Conservation (phyloP, 2,329 filamentous ascomycete genomes). For the Juglanconis oblonga region DNA sequence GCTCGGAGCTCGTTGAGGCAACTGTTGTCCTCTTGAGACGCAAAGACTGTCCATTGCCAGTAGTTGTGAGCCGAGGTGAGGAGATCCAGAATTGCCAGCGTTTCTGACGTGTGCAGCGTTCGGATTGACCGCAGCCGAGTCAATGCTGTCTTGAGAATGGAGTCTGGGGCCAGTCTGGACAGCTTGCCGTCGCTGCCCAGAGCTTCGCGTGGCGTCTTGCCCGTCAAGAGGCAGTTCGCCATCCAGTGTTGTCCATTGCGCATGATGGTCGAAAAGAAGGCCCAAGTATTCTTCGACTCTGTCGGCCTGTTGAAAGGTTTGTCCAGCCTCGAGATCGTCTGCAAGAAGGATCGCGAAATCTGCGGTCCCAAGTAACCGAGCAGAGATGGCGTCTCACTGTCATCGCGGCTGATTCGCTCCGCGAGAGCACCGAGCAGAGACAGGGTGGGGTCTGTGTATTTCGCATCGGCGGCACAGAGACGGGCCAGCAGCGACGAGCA, state of each 20-base stretch:
- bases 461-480: constrained; percentile 67
- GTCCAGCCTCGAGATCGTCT: constrained; percentile 73
- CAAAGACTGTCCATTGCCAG: constrained; percentile 91
- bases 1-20: constrained; percentile 71
- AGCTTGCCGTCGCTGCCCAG: constrained; percentile 56
- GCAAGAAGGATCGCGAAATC: constrained; percentile 79
- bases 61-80: constrained; percentile 85
- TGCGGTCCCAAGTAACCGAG: constrained; percentile 83
- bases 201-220: constrained; percentile 76
- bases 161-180: constrained; percentile 48
- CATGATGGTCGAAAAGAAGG: constrained; percentile 80
- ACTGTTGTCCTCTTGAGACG: constrained; percentile 67
- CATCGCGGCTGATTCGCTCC: constrained; percentile 61
- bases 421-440: constrained; percentile 72
- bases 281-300: constrained; percentile 73
- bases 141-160: constrained; percentile 73
- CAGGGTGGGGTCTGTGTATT: constrained; percentile 64
- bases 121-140: constrained; percentile 65
- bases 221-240: constrained; percentile 87
- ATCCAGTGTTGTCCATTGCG: constrained; percentile 94
- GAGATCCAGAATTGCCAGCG: constrained; percentile 79
- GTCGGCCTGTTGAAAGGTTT: constrained; percentile 65
- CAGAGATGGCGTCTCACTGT: constrained; percentile 85
- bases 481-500: constrained; percentile 73
- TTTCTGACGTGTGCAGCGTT: constrained; percentile 60